Conservation (phyloP, 2,329 filamentous ascomycete species). For the Amylocarpus encephaloides region DNA sequence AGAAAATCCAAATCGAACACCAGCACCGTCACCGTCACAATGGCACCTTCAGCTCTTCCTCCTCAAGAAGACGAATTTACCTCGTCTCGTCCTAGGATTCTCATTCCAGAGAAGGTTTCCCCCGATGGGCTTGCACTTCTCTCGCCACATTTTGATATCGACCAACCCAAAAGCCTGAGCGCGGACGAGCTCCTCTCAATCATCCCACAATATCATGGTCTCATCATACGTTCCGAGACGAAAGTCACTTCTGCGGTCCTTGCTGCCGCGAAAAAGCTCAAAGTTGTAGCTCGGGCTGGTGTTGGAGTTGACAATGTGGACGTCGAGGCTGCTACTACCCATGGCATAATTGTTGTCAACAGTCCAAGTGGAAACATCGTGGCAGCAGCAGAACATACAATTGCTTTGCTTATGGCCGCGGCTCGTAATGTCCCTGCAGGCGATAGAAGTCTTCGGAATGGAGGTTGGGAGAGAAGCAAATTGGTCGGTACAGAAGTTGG, state of each 20-base stretch:
- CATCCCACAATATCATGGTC: slow-evolving; percentile 66
- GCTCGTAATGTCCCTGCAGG: slow-evolving; percentile 69
- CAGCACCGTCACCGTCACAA: slow-evolving; percentile 4
- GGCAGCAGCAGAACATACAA: slow-evolving; percentile 72
- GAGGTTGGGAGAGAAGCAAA: slow-evolving; percentile 68
- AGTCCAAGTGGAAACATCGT: slow-evolving; percentile 74
- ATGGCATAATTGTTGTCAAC: slow-evolving; percentile 76
- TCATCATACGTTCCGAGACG: slow-evolving; percentile 76
- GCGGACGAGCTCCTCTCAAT: slow-evolving; percentile 57
- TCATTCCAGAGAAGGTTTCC: slow-evolving; percentile 76
- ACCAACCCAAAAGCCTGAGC: slow-evolving; percentile 57
- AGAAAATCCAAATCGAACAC: not conserved
- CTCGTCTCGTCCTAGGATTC: slow-evolving; percentile 38
- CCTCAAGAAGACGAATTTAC: not conserved
- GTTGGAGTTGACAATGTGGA: slow-evolving; percentile 78
- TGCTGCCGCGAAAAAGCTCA: slow-evolving; percentile 58
- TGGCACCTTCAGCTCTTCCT: slow-evolving; percentile 23
- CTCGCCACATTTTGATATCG: slow-evolving; percentile 59
- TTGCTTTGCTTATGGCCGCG: slow-evolving; percentile 66
- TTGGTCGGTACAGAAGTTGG: slow-evolving; percentile 74
- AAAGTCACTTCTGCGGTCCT: slow-evolving; percentile 68
- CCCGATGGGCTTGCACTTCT: slow-evolving; percentile 69
- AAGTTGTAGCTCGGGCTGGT: slow-evolving; percentile 73
- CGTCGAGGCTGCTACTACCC: slow-evolving; percentile 62
- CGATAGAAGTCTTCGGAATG: slow-evolving; percentile 61